Conservation (phyloP, 257 asterid species). For the Nicotiana attenuata region DNA sequence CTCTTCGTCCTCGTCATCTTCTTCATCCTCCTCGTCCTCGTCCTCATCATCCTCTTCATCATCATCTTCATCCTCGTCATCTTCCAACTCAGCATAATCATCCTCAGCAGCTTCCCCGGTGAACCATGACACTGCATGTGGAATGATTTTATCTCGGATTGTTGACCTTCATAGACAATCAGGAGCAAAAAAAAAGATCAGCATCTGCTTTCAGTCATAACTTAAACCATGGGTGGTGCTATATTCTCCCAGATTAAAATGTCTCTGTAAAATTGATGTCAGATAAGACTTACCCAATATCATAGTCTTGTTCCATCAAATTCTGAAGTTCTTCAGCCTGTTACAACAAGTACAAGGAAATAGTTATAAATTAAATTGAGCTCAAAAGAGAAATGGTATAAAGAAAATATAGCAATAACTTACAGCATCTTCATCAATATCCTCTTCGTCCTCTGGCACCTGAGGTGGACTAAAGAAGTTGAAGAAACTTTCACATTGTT, state of each 20-base stretch:
- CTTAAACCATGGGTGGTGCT: neutral
- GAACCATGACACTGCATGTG: slow-evolving; percentile 92
- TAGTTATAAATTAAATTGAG: neutral
- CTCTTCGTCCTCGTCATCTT: slow-evolving; percentile 38
- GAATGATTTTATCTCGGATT: slow-evolving; percentile 72
- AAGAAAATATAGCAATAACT: slow-evolving; percentile 11
- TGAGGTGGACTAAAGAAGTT: slow-evolving; percentile 89
- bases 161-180: slow-evolving; percentile 47
- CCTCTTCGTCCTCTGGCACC: slow-evolving; percentile 79
- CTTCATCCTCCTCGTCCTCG: slow-evolving; percentile 15
- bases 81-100: slow-evolving; percentile 48
- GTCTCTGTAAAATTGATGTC: neutral
- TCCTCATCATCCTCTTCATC: slow-evolving; percentile 15
- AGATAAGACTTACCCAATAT: slow-evolving; percentile 52
- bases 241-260: neutral
- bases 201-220: neutral
- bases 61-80: slow-evolving; percentile 33
- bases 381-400: neutral
- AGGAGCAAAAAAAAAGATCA: neutral
- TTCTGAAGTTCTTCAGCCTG: slow-evolving; percentile 85
- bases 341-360: neutral
- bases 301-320: slow-evolving; percentile 85
- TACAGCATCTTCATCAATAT: slow-evolving; percentile 80
- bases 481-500: slow-evolving; percentile 81
- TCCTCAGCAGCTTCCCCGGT: slow-evolving; percentile 83